Conservation (phyloP, 148 eudicot species). For the Polygonum aviculare region DNA sequence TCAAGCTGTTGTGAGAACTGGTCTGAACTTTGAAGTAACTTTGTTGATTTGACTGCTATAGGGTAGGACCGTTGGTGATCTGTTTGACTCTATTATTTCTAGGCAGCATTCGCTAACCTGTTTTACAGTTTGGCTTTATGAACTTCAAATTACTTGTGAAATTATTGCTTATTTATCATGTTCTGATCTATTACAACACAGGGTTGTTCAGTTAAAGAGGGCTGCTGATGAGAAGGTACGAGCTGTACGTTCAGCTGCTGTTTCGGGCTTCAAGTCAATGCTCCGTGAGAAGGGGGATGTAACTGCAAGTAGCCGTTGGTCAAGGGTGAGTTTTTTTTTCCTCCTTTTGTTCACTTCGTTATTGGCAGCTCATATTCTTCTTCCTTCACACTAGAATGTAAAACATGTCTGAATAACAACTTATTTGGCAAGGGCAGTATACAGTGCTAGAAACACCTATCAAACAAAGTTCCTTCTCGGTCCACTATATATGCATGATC, state of each 20-base stretch:
- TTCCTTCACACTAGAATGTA: neutral
- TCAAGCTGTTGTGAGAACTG: neutral
- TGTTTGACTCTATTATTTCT: neutral
- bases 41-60: neutral
- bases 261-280: slow-evolving; percentile 70
- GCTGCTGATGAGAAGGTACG: slow-evolving; percentile 68
- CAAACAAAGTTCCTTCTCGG: neutral
- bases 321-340: slow-evolving; percentile 49
- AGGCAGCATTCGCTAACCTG: neutral
- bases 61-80: neutral
- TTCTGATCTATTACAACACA: slow-evolving; percentile 24
- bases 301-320: slow-evolving; percentile 81
- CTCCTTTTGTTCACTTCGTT: neutral
- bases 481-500: neutral
- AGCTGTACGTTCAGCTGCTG: slow-evolving; percentile 60
- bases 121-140: slow-evolving; percentile 2
- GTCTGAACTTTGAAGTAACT: neutral
- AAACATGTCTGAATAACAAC: neutral
- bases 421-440: neutral
- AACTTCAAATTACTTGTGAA: neutral
- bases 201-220: slow-evolving; percentile 57
- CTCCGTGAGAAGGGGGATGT: slow-evolving; percentile 63
- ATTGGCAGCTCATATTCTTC: neutral
- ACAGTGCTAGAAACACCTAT: neutral
- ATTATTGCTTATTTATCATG: neutral